Evolutionary conservation across 805 yeast genomes (phyloP).

Genomic region (Monosporozyma aerobia): DNA sequence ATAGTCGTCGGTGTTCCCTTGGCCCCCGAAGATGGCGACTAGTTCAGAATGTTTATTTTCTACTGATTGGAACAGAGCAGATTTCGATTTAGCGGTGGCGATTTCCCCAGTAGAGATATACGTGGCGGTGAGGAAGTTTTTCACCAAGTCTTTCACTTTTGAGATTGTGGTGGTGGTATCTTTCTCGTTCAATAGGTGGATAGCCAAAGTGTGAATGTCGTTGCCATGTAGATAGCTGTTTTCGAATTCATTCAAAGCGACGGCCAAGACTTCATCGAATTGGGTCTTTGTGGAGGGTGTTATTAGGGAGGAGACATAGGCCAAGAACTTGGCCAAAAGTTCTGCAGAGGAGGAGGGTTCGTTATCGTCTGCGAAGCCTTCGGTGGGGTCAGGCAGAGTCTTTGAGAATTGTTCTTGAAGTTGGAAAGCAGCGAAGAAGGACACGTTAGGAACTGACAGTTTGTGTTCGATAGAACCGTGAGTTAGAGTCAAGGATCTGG

Average conservation of each 20-base stretch:
- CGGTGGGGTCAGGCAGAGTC: conserved; percentile 70
- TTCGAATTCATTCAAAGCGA: conserved; percentile 77
- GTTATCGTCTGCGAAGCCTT: conserved; percentile 73
- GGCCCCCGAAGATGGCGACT: conserved; percentile 94
- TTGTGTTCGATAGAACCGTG: conserved; percentile 88
- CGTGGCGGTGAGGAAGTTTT: conserved; percentile 64
- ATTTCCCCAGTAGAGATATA: conserved; percentile 35
- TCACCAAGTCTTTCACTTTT: conserved; percentile 67
- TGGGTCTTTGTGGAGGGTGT: conserved; percentile 37
- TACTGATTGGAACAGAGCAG: conserved; percentile 61
- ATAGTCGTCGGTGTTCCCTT: conserved; percentile 96
- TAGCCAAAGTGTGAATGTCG: conserved; percentile 87
- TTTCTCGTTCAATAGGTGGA: conserved; percentile 46
- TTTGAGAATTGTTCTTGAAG: conserved; percentile 78
- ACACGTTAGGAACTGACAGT: conserved; percentile 72
- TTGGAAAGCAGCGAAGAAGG: conserved; percentile 74
- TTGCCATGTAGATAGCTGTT: conserved; percentile 60
- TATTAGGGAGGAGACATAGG: conserved; percentile 48
- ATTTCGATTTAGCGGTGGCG: conserved; percentile 35
- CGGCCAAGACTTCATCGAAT: conserved; percentile 59
- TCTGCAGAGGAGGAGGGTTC: conserved; percentile 86
- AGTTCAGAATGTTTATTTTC: conserved; percentile 48
- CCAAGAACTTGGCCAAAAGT: conserved; percentile 74
- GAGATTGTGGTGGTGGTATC: conserved; percentile 51
- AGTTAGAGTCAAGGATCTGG: conserved; percentile 73